Base-by-base conservation (phyloP, 1,284 basidiomycete species). In the Ceratobasidium sp. region DNA sequence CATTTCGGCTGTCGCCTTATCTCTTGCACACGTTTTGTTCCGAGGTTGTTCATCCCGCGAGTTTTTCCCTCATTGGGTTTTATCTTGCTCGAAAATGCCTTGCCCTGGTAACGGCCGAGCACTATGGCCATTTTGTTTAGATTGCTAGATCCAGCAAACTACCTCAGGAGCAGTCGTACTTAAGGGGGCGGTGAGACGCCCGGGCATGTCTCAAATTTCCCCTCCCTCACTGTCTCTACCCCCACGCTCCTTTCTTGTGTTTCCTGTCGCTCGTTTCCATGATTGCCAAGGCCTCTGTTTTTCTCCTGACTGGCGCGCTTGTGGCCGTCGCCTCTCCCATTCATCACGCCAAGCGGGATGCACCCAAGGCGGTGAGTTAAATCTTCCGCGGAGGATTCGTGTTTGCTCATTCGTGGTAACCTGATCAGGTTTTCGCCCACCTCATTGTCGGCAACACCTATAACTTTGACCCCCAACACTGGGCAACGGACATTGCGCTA, bases 401-500 rank as follows among this genome's bases (percentile, higher is more conserved):
- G 19, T 16, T 14, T 37, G n/a, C 39, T 62, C 16, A 46, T 62
- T 31, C 11, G n/a, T 24, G 22, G 13, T 29, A 14, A 19, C 14
- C 9, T 9, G 14, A 27, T 13, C 11, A 41, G 58, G 82, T 82
- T 74, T 83, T 81, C 79, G 81, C 80, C 2, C 82, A 82, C 75
- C 81, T 82, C 79, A 83, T 84, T 79, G 79, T 82, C 65, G 81
- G 82, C 9, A 81, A 82, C 79, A 82, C 81, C n/a, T 83, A 83
- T 76, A 78, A 80, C 27, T 84, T 83, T 80, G 77, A 75, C 53
- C 75, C 76, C 61, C 75, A 76, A 29, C 77, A 80, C 74, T 84
- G 83, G 83, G 63, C 76, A 4, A 76, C 75, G 48, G 81, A 85
- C 66, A 82, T 84, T 68, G 73, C 77, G 1, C 77, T 78, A 51